Percentiles rank a stretch among this genome's conserved stretches.
Conservation (phyloP, 1,284 basidiomycete genomes). For the Schizophyllum commune region DNA sequence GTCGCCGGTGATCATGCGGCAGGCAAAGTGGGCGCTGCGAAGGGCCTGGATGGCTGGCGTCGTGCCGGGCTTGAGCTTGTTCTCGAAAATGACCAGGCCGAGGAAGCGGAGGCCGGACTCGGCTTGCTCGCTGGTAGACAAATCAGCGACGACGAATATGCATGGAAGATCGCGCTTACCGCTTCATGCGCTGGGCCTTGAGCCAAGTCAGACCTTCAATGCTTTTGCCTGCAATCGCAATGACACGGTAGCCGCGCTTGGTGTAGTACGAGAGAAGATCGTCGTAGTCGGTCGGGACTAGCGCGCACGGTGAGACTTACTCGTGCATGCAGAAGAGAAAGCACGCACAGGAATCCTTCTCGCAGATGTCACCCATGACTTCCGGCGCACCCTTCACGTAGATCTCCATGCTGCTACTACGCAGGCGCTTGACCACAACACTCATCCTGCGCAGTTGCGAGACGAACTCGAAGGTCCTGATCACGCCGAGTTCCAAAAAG, state of each 20-base stretch:
- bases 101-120: slow-evolving; percentile 90
- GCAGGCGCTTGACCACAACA: slow-evolving; percentile 93
- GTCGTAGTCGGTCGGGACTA: slow-evolving; percentile 95
- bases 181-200: slow-evolving; percentile 93
- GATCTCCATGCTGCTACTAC: slow-evolving; percentile 92
- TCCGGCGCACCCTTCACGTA: slow-evolving; percentile 99
- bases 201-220: slow-evolving; percentile 94
- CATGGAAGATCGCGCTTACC: slow-evolving; percentile 34
- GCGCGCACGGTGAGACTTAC: background rate
- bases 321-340: slow-evolving; percentile 1
- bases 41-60: slow-evolving; percentile 88
- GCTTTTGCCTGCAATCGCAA: slow-evolving; percentile 96
- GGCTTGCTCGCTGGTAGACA: slow-evolving; percentile 72
- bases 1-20: slow-evolving; percentile 98
- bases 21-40: slow-evolving; percentile 85
- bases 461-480: slow-evolving; percentile 95
- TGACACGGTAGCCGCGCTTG: slow-evolving; percentile 94
- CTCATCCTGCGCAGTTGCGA: slow-evolving; percentile 94
- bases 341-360: slow-evolving; percentile 70
- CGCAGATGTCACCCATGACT: slow-evolving; percentile 94
- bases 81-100: slow-evolving; percentile 97
- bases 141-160: background rate
- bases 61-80: slow-evolving; percentile 94
- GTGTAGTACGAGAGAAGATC: slow-evolving; percentile 97
- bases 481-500: slow-evolving; percentile 94